Base-by-base conservation (phyloP, 148 eudicot species). In the Rhododendron mucronatum region DNA sequence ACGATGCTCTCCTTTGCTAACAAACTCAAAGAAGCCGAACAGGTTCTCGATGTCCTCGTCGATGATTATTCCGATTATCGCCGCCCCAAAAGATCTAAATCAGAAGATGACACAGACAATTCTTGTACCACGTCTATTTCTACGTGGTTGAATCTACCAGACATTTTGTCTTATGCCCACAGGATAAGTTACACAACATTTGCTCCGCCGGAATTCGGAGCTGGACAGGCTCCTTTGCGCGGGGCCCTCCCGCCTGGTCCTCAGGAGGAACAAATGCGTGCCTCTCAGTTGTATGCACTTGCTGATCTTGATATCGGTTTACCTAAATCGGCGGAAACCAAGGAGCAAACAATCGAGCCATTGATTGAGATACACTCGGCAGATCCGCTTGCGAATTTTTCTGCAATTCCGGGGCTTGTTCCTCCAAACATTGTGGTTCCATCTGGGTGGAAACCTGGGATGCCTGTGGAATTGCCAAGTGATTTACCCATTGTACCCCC, bases 181-280 rank as follows among this genome's bases (percentile, higher is more conserved):
- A n/a, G n/a, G n/a, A n/a, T n/a, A n/a, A n/a, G n/a, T n/a, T n/a
- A n/a, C n/a, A n/a, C n/a, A n/a, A n/a, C n/a, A n/a, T n/a, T n/a
- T n/a, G n/a, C n/a, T n/a, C n/a, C n/a, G n/a, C n/a, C n/a, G n/a
- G n/a, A n/a, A n/a, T 95, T 92, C 80, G 99, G 95, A 21, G 94
- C 95, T 14, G 97, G 97, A 53, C 89, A 85, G 79, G 98, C 90
- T 59, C 98, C 96, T 13, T 95, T 95, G 74, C 93, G 98, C 11
- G 99, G 97, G 41, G 96, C 99, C 26, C 95, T 96, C 33, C 98
- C 98, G 3, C 99, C 98, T 9, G 99, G 98, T 23, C 99, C 98
- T 2, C 98, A 95, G 55, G 99, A 96, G 82, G 98, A 96, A 84
- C 98, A 96, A 89, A 86, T 96, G 97, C 95, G 98, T 10, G 97